These are phyloP conservation scores for Scheffersomyces lignosus DNA, from an alignment of 805 yeast species.

Conservation along the genomic window DNA sequence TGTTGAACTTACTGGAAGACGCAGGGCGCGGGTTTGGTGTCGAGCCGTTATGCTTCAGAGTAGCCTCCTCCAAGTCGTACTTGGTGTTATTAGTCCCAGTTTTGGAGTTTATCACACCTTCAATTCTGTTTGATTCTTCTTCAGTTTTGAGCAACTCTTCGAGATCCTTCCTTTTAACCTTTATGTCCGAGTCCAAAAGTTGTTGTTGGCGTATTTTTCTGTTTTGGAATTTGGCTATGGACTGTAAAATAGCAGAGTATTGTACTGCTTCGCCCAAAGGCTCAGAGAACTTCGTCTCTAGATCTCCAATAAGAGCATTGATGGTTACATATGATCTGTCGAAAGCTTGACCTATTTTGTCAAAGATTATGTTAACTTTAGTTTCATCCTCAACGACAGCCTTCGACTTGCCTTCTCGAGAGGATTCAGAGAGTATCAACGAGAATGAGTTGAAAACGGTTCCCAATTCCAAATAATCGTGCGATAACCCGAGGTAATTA, in stretches of 20 bases:
- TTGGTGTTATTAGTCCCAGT: slow-evolving; percentile 19
- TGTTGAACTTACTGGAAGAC: slow-evolving; percentile 39
- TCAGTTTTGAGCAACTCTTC: slow-evolving; percentile 30
- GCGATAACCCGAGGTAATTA: slow-evolving; percentile 57
- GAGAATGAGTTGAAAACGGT: slow-evolving; percentile 55
- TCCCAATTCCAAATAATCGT: slow-evolving; percentile 76
- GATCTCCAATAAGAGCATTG: slow-evolving; percentile 49
- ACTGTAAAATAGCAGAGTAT: slow-evolving; percentile 55
- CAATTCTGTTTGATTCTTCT: slow-evolving; percentile 27
- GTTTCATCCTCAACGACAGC: slow-evolving; percentile 22
- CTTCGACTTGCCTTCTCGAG: slow-evolving; percentile 14
- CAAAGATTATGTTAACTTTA: slow-evolving; percentile 47
- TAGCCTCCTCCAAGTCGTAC: slow-evolving; percentile 17
- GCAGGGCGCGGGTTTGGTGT: slow-evolving; percentile 14
- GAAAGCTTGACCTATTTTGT: slow-evolving; percentile 81
- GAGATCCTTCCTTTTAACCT: slow-evolving; percentile 31
- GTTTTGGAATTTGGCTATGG: slow-evolving; percentile 59
- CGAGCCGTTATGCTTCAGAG: neutral
- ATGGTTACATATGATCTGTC: slow-evolving; percentile 64
- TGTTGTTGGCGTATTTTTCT: slow-evolving; percentile 34
- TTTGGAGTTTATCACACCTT: slow-evolving; percentile 21
- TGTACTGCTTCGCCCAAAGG: slow-evolving; percentile 74
- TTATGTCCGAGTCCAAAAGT: slow-evolving; percentile 31
- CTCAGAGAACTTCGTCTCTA: slow-evolving; percentile 62
- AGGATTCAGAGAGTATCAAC: slow-evolving; percentile 39